Base-by-base conservation (phyloP, 768 basidiomycete genomes). In the Russula sp. region DNA sequence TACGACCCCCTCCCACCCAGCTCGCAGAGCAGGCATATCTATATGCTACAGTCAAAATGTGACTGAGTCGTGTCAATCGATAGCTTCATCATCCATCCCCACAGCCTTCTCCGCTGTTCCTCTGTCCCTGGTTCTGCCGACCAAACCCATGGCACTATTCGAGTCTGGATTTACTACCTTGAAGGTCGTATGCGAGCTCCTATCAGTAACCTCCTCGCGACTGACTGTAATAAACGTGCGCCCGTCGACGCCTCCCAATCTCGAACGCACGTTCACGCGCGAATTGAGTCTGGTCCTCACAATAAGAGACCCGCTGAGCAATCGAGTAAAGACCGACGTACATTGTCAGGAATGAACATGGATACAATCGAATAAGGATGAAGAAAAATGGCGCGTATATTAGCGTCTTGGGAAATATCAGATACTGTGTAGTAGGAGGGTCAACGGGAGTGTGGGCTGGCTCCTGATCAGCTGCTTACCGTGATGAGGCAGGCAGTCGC, bases 381-480 rank as follows among this genome's bases (percentile, higher is more conserved):
- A 62, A 62, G 48, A 62, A 62, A 56, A 49, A 62, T 3, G 61
- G 61, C 10, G 61, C 61, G n/a, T 62, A 62, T 34, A 62, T 62
- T 8, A 62, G 55, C 14, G 61, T 62, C 61, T 40, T 50, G 18
- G 54, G 39, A 44, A 32, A 55, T 34, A 35, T 50, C 47, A 56
- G 22, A 35, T 62, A 62, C 61, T 62, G 32, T n/a, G 8, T 20
- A 6, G 27, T 16, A 40, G n/a, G n/a, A 32, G 9, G 11, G 37
- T 62, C 61, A 62, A 31, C 20, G 13, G 8, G 37, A 32, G 45
- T 22, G 37, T 3, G 22, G 4, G 35, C 18, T 27, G 18, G 44
- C 11, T 14, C 13, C 5, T 34, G 7, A 16, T 44, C 40, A 8
- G 6, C 4, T 55, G 22, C 59, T 55, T 45, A 61, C 59, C 22